Evolutionary conservation across 257 asterid genomes (phyloP).

Genomic region (Fraxinus quadrangulata): DNA sequence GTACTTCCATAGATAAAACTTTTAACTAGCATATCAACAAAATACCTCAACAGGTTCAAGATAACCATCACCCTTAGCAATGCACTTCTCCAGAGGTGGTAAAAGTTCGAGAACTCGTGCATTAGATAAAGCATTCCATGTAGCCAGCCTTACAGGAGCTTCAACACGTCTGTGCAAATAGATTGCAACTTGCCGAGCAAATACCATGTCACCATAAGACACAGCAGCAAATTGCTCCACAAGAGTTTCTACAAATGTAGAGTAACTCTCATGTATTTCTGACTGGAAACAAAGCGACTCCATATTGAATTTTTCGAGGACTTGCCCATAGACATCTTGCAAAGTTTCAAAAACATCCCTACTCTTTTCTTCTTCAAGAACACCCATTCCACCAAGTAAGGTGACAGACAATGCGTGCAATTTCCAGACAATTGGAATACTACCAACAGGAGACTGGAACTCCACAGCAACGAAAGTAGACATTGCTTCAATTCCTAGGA

Average conservation of each 20-base stretch:
- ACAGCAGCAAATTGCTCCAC: slow-evolving; percentile 93
- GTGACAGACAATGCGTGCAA: slow-evolving; percentile 79
- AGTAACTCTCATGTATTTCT: slow-evolving; percentile 69
- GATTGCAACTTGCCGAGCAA: slow-evolving; percentile 81
- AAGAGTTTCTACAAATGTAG: slow-evolving; percentile 72
- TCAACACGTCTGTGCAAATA: slow-evolving; percentile 73
- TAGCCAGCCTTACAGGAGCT: slow-evolving; percentile 70
- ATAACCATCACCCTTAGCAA: slow-evolving; percentile 62
- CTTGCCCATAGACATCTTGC: slow-evolving; percentile 71
- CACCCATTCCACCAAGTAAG: slow-evolving; percentile 62
- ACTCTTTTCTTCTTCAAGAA: slow-evolving; percentile 80
- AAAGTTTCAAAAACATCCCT: slow-evolving; percentile 62
- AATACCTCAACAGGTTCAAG: slow-evolving; percentile 91
- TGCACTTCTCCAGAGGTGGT: slow-evolving; percentile 67
- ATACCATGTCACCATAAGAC: slow-evolving; percentile 81
- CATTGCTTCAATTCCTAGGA: slow-evolving; percentile 72
- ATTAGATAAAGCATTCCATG: slow-evolving; percentile 75
- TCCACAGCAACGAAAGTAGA: slow-evolving; percentile 39
- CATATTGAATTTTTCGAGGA: slow-evolving; percentile 35
- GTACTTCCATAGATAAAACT: neutral
- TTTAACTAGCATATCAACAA: neutral
- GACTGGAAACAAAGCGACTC: slow-evolving; percentile 51
- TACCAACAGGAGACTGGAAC: slow-evolving; percentile 38
- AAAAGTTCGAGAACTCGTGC: slow-evolving; percentile 83
- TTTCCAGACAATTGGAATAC: slow-evolving; percentile 81